Evolutionary conservation across 805 yeast genomes (phyloP).

Genomic region (Kuraishia floccosa): DNA sequence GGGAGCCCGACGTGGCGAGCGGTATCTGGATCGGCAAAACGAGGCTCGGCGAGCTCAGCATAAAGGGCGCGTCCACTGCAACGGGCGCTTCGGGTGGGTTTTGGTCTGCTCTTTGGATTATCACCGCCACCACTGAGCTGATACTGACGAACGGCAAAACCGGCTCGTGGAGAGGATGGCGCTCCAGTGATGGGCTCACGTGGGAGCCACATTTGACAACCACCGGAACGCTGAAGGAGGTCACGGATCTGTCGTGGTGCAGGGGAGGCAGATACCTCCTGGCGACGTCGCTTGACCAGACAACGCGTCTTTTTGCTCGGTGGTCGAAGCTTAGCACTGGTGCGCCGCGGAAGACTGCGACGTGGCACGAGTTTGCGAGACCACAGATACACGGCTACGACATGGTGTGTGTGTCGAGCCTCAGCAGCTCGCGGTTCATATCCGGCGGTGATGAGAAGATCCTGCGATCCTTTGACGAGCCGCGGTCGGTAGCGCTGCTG

Average conservation of each 20-base stretch:
- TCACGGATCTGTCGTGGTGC: conserved; percentile 76
- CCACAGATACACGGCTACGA: conserved; percentile 99
- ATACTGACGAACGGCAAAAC: conserved; percentile 82
- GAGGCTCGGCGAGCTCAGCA: conserved; percentile 83
- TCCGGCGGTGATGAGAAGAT: conserved; percentile 97
- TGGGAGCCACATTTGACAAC: conserved; percentile 38
- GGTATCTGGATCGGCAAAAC: conserved; percentile 84
- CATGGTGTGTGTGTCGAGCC: conserved; percentile 68
- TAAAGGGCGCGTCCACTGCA: conserved; percentile 96
- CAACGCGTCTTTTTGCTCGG: conserved; percentile 72
- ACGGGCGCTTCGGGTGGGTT: conserved; percentile 82
- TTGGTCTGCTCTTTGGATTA: conserved; percentile 62
- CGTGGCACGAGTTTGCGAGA: conserved; percentile 90
- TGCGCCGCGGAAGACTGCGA: conserved; percentile 13
- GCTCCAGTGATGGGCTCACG: conserved; percentile 13
- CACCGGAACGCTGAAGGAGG: conserved; percentile 67
- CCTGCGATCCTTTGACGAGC: conserved; percentile 79
- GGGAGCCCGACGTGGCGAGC: conserved; percentile 81
- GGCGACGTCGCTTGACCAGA: conserved; percentile 84
- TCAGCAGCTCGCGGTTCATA: conserved; percentile 54
- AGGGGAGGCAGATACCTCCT: conserved; percentile 52
- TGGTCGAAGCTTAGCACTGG: conserved; percentile 32
- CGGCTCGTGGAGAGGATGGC: conserved; percentile 85
- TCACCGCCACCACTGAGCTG: conserved; percentile 24
- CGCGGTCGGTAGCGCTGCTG: conserved; percentile 61